A percentile compares a stretch with the other conserved stretches of the same genome.
These are phyloP conservation scores for Lavandula angustifolia DNA, from an alignment of 257 asterid genomes.

Conservation along the genomic window DNA sequence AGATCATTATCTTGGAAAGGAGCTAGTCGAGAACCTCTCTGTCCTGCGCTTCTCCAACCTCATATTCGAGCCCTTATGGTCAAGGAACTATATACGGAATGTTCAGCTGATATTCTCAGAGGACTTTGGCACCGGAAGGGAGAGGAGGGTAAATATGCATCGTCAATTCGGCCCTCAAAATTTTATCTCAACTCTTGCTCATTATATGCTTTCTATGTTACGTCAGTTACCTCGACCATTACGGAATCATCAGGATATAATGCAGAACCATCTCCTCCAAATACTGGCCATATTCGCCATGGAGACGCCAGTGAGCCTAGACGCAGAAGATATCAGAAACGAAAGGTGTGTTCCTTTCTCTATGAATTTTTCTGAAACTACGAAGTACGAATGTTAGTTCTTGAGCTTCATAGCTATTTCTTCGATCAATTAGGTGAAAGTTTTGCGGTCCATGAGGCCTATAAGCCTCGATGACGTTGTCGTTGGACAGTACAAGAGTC, in stretches of 20 bases:
- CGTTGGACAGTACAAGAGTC: constrained; percentile 87
- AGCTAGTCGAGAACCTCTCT: constrained; percentile 94
- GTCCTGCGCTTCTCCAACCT: constrained; percentile 94
- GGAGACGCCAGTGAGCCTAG: constrained; percentile 98
- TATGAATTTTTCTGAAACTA: not conserved
- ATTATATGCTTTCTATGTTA: constrained; percentile 21
- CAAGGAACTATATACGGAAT: constrained; percentile 90
- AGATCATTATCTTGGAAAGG: constrained; percentile 98
- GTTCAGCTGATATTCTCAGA: constrained; percentile 96
- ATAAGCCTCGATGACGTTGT: constrained; percentile 65
- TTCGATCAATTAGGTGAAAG: constrained; percentile 70
- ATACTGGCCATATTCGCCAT: constrained; percentile 95
- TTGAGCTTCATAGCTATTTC: constrained; percentile 3
- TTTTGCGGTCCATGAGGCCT: constrained; percentile 89
- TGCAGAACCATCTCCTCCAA: constrained; percentile 98
- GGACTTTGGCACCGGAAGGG: constrained; percentile 99
- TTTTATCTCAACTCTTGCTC: constrained; percentile 15
- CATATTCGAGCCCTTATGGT: constrained; percentile 94
- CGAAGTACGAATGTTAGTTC: not conserved
- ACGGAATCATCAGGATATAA: constrained; percentile 94
- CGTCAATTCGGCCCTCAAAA: constrained; percentile 21
- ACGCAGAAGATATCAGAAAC: constrained; percentile 95
- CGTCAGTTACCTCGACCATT: constrained; percentile 84
- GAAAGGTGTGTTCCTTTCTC: constrained; percentile 63
- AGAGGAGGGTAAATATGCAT: constrained; percentile 82